Evolutionary conservation across 345 rosid genomes (phyloP).

Genomic region (Dipteronia sinensis): DNA sequence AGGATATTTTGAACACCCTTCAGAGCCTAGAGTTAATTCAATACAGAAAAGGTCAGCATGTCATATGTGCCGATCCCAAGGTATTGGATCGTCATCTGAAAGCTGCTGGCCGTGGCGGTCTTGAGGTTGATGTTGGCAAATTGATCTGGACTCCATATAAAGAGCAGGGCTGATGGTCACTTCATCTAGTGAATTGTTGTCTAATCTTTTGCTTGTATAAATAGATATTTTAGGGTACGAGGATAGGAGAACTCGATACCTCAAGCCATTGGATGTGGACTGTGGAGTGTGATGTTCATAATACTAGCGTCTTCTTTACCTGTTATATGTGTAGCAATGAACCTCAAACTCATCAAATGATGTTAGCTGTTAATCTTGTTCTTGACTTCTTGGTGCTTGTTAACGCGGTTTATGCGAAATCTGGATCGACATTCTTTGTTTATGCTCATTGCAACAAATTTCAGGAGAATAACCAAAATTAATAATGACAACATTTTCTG

Average conservation of each 20-base stretch:
- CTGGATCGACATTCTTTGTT: neutral
- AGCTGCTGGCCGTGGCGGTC: conserved; percentile 98
- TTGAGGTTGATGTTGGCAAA: conserved; percentile 94
- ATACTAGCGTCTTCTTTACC: neutral
- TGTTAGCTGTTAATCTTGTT: neutral
- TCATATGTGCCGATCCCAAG: conserved; percentile 97
- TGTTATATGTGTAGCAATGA: neutral
- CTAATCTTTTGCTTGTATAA: conserved; percentile 23
- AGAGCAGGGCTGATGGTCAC: conserved; percentile 67
- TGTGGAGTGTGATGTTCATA: neutral
- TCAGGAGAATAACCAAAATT: too few species aligned
- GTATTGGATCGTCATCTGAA: conserved; percentile 95
- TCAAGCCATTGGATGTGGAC: neutral
- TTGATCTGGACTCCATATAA: conserved; percentile 98
- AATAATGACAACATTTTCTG: too few species aligned
- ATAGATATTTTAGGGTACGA: conserved; percentile 22
- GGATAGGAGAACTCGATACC: neutral
- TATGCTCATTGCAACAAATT: too few species aligned
- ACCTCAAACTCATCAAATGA: neutral
- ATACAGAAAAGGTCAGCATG: conserved; percentile 98
- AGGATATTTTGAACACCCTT: conserved; percentile 88
- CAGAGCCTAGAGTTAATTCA: conserved; percentile 97
- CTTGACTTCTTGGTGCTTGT: too few species aligned
- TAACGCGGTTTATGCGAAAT: neutral
- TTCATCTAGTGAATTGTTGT: neutral